Evolutionary conservation across 345 rosid genomes (phyloP).

Genomic region (Kernera saxatilis): DNA sequence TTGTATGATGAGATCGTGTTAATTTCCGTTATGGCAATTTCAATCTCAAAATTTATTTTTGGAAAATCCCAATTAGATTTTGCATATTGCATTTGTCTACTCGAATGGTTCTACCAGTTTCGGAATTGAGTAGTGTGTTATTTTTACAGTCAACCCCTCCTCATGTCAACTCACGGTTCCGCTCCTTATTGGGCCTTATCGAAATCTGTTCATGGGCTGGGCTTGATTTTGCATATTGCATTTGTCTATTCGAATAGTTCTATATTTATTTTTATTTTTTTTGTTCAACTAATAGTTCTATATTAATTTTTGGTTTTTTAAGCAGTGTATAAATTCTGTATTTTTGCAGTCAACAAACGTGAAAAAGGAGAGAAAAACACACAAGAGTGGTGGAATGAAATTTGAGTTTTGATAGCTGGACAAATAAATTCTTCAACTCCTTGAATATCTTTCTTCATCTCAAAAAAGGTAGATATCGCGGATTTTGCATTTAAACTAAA

Average conservation of each 20-base stretch:
- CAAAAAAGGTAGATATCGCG: no score
- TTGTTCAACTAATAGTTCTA: no score
- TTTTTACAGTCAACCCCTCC: background rate
- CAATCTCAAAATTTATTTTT: background rate
- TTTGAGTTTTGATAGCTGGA: background rate
- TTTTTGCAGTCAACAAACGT: background rate
- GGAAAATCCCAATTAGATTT: background rate
- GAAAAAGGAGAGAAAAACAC: background rate
- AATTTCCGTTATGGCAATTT: background rate
- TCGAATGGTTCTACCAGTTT: no score
- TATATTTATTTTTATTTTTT: no score
- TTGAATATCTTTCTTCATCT: no score
- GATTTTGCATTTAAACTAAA: no score
- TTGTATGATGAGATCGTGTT: background rate
- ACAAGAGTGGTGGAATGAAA: background rate
- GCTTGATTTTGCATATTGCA: background rate
- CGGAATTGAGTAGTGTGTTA: no score
- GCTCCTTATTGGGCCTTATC: background rate
- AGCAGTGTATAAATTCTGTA: background rate
- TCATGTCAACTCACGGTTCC: background rate
- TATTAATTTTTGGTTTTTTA: background rate
- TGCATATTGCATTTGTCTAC: background rate
- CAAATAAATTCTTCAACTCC: background rate
- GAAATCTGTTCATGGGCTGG: background rate
- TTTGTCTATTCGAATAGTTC: background rate